phyloP scores from a whole-genome alignment of 805 yeast genomes.

The Limtongia smithiae region DNA sequence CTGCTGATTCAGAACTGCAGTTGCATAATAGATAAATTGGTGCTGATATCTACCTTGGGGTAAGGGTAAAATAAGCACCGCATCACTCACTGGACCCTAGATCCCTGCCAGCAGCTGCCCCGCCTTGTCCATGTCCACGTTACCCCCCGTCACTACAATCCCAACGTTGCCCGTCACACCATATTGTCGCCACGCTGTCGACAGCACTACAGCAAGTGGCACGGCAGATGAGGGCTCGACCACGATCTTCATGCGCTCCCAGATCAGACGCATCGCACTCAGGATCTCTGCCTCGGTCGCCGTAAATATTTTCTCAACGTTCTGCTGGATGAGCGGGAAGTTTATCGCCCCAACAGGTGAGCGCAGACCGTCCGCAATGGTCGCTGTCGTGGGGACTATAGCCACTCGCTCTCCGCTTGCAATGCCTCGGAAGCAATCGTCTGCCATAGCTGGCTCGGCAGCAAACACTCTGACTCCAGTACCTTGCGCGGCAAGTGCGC shows the following conservation, averaged over 20 bases:
- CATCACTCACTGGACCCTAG: too few species aligned
- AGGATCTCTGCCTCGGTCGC: slow-evolving; percentile 27
- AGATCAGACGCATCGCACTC: slow-evolving; percentile 26
- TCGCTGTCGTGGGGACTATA: slow-evolving; percentile 17
- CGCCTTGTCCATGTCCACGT: slow-evolving; percentile 15
- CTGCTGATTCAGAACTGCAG: too few species aligned
- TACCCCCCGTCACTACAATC: slow-evolving; percentile 12
- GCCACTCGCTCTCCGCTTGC: slow-evolving; percentile 25
- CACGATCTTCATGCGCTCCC: slow-evolving; percentile 30
- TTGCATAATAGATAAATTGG: too few species aligned
- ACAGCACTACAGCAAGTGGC: slow-evolving; percentile 28
- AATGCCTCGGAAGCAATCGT: slow-evolving; percentile 30
- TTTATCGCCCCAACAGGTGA: slow-evolving; percentile 30
- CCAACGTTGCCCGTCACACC: slow-evolving; percentile 18
- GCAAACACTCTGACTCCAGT: slow-evolving; percentile 29
- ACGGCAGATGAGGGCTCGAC: slow-evolving; percentile 31
- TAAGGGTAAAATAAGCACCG: too few species aligned
- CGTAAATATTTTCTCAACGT: slow-evolving; percentile 30
- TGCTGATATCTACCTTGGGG: too few species aligned
- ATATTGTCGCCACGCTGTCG: slow-evolving; percentile 12
- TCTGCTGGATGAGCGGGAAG: slow-evolving; percentile 24
- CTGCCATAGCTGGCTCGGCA: slow-evolving; percentile 31
- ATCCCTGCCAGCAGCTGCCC: slow-evolving; percentile 2
- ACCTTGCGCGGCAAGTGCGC: slow-evolving; percentile 28
- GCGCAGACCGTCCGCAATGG: slow-evolving; percentile 32